Conservation (phyloP, 176 grass and related monocot species). For the Aegilops bicornis region DNA sequence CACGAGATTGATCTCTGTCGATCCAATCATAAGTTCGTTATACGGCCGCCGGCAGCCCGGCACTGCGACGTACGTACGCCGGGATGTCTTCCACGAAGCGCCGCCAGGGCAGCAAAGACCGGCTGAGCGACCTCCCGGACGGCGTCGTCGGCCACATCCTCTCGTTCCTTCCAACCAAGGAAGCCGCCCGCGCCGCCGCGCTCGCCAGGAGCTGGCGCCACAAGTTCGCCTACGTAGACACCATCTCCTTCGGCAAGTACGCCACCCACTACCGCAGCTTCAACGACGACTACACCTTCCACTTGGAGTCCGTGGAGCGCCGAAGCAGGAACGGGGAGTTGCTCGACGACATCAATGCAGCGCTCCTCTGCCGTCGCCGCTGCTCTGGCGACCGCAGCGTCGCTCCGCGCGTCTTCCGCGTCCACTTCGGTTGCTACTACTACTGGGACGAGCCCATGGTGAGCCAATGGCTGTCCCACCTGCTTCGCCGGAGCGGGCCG, state of each 20-base stretch:
- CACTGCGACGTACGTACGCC: no score
- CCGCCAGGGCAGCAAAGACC: no score
- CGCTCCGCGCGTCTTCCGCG: background rate
- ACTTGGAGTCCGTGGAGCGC: background rate
- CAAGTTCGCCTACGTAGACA: no score
- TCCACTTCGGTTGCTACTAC: background rate
- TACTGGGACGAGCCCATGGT: background rate
- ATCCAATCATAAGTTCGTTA: no score
- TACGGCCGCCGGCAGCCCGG: no score
- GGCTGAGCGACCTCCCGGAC: no score
- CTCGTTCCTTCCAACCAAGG: no score
- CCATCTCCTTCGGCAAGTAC: background rate
- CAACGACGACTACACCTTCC: background rate
- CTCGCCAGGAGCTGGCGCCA: no score
- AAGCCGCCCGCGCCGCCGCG: no score
- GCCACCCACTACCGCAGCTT: background rate
- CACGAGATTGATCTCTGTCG: no score
- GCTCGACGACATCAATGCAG: background rate
- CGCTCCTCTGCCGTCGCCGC: background rate
- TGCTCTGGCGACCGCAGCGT: background rate
- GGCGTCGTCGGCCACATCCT: no score
- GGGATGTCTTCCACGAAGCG: no score
- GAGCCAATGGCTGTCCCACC: background rate
- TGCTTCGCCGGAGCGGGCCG: background rate
- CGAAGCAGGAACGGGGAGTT: background rate